Conservation (phyloP, 805 yeast species). For the Saturnispora gosingensis region DNA sequence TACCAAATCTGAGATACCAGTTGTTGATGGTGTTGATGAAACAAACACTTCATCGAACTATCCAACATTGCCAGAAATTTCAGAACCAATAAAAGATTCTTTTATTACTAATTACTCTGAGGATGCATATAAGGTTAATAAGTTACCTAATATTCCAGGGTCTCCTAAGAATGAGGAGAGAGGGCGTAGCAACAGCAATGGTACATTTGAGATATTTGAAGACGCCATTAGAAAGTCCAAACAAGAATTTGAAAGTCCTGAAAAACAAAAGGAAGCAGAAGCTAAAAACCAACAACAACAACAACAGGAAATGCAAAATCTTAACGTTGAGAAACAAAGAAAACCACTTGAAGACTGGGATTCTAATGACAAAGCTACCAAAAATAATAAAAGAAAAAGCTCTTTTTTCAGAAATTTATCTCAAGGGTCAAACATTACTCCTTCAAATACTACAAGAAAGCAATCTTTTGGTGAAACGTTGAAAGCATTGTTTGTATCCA, state of each 20-base stretch:
- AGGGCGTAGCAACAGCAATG: constrained; percentile 15
- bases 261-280: neutral
- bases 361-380: constrained; percentile 10
- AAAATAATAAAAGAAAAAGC: constrained; percentile 15
- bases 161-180: constrained; percentile 27
- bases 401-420: constrained; percentile 41
- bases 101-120: constrained; percentile 32
- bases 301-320: constrained; percentile 9
- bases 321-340: constrained; percentile 26
- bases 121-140: constrained; percentile 36
- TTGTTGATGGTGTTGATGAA: constrained; percentile 24
- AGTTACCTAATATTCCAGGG: constrained; percentile 39
- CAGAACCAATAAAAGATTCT: constrained; percentile 29
- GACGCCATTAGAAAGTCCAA: constrained; percentile 16
- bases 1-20: constrained; percentile 6
- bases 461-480: constrained; percentile 35
- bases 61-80: constrained; percentile 15
- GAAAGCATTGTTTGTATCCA: constrained; percentile 33
- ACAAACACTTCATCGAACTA: constrained; percentile 25
- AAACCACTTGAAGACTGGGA: constrained; percentile 7
- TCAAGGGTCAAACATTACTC: constrained; percentile 2
- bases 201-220: constrained; percentile 20
- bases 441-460: constrained; percentile 11
- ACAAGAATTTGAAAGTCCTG: constrained; percentile 12
- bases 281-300: neutral